phyloP scores from a whole-genome alignment of 345 rosid genomes.

The Eucalyptus erythrocorys region DNA sequence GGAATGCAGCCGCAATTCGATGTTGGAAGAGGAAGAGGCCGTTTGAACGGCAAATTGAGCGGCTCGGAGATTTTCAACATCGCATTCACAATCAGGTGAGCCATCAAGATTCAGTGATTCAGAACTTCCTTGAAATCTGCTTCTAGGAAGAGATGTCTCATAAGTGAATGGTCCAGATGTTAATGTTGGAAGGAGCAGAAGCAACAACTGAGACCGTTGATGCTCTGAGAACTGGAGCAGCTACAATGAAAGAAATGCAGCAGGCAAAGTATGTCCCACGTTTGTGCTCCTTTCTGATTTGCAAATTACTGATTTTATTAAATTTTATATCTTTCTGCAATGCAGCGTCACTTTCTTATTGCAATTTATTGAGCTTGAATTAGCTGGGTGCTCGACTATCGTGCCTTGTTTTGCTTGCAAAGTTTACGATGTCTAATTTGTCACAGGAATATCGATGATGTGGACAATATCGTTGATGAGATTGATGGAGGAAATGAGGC shows the following conservation, averaged over 20 bases:
- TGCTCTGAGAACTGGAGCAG: conserved; percentile 89
- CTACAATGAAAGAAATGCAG: conserved; percentile 83
- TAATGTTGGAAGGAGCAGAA: conserved; percentile 85
- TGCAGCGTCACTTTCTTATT: too few relatives aligned
- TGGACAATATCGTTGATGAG: too few relatives aligned
- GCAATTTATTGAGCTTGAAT: too few relatives aligned
- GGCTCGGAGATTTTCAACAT: accelerated
- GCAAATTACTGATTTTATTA: too few relatives aligned
- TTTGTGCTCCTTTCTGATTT: too few relatives aligned
- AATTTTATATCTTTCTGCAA: too few relatives aligned
- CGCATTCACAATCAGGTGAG: conserved; percentile 53
- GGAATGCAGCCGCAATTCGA: conserved; percentile 71
- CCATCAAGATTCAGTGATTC: not conserved
- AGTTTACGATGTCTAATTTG: too few relatives aligned
- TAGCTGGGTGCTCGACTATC: too few relatives aligned
- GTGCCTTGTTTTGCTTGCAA: too few relatives aligned
- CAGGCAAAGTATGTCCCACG: not conserved
- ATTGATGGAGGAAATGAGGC: too few relatives aligned
- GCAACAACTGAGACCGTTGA: conserved; percentile 92
- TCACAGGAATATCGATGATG: too few relatives aligned
- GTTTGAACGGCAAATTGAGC: conserved; percentile 67
- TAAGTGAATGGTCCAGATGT: conserved; percentile 41
- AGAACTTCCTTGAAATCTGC: not conserved
- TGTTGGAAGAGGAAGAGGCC: conserved; percentile 81
- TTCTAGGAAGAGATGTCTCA: not conserved